A percentile compares a stretch with the other conserved stretches of the same genome.
Evolutionary conservation across 495 filamentous ascomycete species (phyloP).

Genomic region (Tuber melanosporum): DNA sequence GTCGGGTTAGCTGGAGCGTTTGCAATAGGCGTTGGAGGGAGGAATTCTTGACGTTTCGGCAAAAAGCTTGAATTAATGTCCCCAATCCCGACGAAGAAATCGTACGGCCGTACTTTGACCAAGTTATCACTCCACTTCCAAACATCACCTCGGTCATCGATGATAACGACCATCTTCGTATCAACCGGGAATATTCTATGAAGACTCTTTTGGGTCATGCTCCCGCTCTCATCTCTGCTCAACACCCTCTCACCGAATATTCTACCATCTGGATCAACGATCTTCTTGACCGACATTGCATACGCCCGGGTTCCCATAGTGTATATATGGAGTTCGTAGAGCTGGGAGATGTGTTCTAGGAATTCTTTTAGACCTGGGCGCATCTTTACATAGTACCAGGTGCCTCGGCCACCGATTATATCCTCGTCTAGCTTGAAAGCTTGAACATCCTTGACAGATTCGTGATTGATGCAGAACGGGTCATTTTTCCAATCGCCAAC

Average conservation of each 20-base stretch:
- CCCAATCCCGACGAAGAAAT: conserved; percentile 96
- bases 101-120: conserved; percentile 89
- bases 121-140: conserved; percentile 92
- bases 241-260: conserved; percentile 92
- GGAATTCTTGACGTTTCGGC: conserved; percentile 75
- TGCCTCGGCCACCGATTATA: conserved; percentile 43
- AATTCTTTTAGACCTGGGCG: conserved; percentile 86
- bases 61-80: conserved; percentile 98
- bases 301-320: conserved; percentile 98
- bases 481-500: conserved; percentile 92
- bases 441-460: conserved; percentile 78
- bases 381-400: conserved; percentile 97
- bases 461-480: conserved; percentile 79
- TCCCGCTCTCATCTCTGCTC: conserved; percentile 92
- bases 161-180: conserved; percentile 98
- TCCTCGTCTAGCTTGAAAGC: conserved; percentile 78
- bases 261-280: conserved; percentile 83
- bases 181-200: conserved; percentile 91
- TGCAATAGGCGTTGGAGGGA: conserved; percentile 42
- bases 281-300: conserved; percentile 80
- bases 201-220: conserved; percentile 78
- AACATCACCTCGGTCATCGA: conserved; percentile 96
- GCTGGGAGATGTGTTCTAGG: conserved; percentile 64
- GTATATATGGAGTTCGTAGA: conserved; percentile 96
- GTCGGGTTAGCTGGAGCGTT: conserved; percentile 26